Evolutionary conservation across 371 early-diverging fungal genomes (phyloP).

Genomic region (Homolaphlyctis polyrhiza): DNA sequence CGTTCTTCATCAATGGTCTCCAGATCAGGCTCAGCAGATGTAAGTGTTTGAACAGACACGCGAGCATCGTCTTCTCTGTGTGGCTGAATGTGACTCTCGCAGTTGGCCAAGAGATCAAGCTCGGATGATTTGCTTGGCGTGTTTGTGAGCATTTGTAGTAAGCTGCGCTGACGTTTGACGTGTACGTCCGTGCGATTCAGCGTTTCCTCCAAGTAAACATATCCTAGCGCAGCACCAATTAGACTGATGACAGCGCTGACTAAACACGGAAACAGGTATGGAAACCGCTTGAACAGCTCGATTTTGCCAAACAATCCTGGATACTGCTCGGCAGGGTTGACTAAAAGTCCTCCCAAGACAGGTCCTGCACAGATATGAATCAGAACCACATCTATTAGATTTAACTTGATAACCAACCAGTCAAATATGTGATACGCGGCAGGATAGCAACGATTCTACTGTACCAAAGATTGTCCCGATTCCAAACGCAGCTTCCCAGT

Average conservation of each 20-base stretch:
- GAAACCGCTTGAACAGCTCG: constrained; percentile 59
- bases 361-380: too few species aligned
- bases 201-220: constrained; percentile 74
- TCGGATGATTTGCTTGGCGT: too few species aligned
- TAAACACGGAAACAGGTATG: constrained; percentile 83
- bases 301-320: constrained; percentile 64
- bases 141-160: too few species aligned
- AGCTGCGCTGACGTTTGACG: neutral
- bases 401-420: too few species aligned
- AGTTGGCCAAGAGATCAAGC: constrained; percentile 2
- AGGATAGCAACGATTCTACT: too few species aligned
- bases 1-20: too few species aligned
- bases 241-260: constrained; percentile 58
- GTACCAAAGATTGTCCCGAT: constrained; percentile 14
- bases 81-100: neutral
- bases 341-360: constrained; percentile 72
- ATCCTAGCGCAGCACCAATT: constrained; percentile 60
- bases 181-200: constrained; percentile 5
- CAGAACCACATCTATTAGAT: too few species aligned
- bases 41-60: too few species aligned
- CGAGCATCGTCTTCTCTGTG: constrained; percentile 4
- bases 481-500: constrained; percentile 19
- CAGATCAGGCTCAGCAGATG: too few species aligned
- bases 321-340: constrained; percentile 64
- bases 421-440: too few species aligned